phyloP scores from a whole-genome alignment of 2,329 filamentous ascomycete genomes.

The Penicillium sclerotigenum region DNA sequence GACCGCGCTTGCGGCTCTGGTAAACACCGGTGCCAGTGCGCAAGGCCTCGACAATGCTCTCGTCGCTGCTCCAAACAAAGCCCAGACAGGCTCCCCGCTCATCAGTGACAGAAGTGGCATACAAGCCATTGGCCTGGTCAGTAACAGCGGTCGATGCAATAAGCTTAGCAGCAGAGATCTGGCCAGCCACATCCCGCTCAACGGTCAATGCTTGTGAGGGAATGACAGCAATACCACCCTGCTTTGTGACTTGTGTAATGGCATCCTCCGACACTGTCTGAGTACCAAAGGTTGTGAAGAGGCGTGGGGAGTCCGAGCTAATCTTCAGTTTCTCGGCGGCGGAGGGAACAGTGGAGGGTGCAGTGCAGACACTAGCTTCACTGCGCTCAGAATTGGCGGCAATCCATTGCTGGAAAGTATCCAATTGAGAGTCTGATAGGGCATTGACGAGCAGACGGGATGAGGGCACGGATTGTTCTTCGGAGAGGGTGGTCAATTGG shows the following conservation, averaged over 20 bases:
- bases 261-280: constrained; percentile 43
- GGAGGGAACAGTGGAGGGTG: constrained; percentile 37
- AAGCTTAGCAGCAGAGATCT: constrained; percentile 66
- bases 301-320: constrained; percentile 39
- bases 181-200: constrained; percentile 56
- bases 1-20: constrained; percentile 87
- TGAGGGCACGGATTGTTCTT: constrained; percentile 51
- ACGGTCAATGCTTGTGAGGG: constrained; percentile 68
- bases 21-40: constrained; percentile 83
- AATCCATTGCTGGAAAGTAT: constrained; percentile 42
- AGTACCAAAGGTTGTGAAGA: constrained; percentile 39
- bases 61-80: constrained; percentile 88
- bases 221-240: constrained; percentile 67
- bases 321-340: constrained; percentile 39
- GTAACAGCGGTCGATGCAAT: constrained; percentile 73
- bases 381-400: constrained; percentile 36
- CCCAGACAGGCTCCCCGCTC: constrained; percentile 81
- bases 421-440: constrained; percentile 37
- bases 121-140: constrained; percentile 77
- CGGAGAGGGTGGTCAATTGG: constrained; percentile 58
- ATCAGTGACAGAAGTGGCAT: constrained; percentile 88
- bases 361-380: constrained; percentile 36
- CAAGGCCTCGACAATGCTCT: constrained; percentile 83
- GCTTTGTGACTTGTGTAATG: constrained; percentile 49
- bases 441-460: constrained; percentile 58